A percentile compares a stretch with the other conserved stretches of the same genome.
Evolutionary conservation across 2,329 filamentous ascomycete species (phyloP).

Genomic region (Sporothrix globosa): DNA sequence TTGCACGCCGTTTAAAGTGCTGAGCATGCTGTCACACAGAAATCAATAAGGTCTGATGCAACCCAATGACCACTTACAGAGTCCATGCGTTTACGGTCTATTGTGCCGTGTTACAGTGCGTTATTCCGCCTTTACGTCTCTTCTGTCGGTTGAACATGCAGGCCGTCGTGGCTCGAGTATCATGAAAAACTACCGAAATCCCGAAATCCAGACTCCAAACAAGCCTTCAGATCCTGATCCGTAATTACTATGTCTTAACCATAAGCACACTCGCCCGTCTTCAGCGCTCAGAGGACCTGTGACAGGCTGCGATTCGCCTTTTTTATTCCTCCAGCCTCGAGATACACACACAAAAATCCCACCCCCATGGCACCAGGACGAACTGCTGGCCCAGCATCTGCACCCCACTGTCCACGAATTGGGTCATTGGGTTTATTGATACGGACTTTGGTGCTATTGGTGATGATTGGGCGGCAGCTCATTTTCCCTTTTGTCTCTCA

Average conservation of each 20-base stretch:
- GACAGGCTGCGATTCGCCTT: background rate
- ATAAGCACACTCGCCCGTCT: background rate
- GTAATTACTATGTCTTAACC: background rate
- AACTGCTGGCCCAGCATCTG: background rate
- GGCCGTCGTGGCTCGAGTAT: background rate
- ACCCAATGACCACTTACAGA: too few relatives aligned
- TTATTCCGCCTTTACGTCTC: background rate
- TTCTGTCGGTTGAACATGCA: constrained; percentile 13
- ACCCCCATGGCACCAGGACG: constrained; percentile 30
- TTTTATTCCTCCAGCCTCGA: background rate
- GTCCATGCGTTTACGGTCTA: background rate
- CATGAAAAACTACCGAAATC: background rate
- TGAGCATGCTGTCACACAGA: background rate
- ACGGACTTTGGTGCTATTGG: background rate
- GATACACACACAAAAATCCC: constrained; percentile 23
- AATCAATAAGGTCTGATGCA: background rate
- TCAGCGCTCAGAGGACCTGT: background rate
- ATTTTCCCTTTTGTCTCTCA: constrained; percentile 3
- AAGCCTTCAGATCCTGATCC: constrained; percentile 16
- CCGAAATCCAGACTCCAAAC: too few relatives aligned
- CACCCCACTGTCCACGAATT: background rate
- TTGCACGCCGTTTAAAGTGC: background rate
- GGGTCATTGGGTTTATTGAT: background rate
- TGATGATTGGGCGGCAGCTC: background rate
- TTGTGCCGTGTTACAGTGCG: background rate